phyloP scores from a whole-genome alignment of 306 rosid genomes.

The Ammopiptanthus mongolicus region DNA sequence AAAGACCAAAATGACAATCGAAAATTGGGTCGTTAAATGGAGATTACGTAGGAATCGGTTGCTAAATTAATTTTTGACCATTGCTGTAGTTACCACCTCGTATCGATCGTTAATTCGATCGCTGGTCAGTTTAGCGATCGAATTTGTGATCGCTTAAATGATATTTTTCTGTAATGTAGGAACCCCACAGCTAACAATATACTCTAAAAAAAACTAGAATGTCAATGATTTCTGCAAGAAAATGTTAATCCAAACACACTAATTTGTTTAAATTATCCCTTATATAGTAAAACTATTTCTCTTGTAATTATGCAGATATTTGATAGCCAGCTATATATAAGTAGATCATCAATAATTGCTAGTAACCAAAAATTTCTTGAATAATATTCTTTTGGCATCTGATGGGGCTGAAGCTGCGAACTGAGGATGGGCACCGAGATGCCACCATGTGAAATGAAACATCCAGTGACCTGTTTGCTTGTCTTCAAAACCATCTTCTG shows the following conservation, averaged over 20 bases:
- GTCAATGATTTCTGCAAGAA: not conserved
- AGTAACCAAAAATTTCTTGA: not conserved
- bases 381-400: not conserved
- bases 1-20: too few relatives aligned
- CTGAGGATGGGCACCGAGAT: not conserved
- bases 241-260: too few relatives aligned
- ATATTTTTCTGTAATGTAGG: not conserved
- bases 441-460: not conserved
- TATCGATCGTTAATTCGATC: too few relatives aligned
- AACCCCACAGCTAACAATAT: not conserved
- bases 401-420: not conserved
- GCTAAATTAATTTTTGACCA: too few relatives aligned
- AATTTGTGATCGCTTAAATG: too few relatives aligned
- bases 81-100: too few relatives aligned
- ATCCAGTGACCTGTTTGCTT: not conserved
- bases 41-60: too few relatives aligned
- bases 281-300: not conserved
- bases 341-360: not conserved
- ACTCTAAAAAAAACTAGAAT: not conserved
- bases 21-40: too few relatives aligned
- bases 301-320: not conserved
- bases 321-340: not conserved
- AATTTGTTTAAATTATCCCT: constrained; percentile 1
- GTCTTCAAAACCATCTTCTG: not conserved
- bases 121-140: too few relatives aligned